Conservation (phyloP, 805 yeast genomes). For the Lipomyces sp. region DNA sequence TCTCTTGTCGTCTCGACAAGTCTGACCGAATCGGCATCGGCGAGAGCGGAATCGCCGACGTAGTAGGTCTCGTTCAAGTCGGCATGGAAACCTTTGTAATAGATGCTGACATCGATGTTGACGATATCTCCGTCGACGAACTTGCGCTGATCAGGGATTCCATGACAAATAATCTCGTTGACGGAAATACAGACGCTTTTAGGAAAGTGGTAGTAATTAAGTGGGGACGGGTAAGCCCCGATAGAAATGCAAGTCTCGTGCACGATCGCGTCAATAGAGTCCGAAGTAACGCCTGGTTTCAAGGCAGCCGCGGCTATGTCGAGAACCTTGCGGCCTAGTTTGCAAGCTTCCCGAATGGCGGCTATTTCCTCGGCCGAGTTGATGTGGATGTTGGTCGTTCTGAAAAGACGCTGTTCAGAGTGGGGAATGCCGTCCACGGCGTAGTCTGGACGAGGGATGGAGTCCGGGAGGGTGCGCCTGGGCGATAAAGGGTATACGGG, state of each 20-base stretch:
- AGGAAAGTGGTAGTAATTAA: slow-evolving; percentile 92
- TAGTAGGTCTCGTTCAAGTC: slow-evolving; percentile 97
- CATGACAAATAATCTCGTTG: slow-evolving; percentile 95
- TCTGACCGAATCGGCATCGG: slow-evolving; percentile 81
- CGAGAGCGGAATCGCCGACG: slow-evolving; percentile 84
- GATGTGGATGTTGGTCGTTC: slow-evolving; percentile 67
- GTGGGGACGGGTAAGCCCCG: slow-evolving; percentile 91
- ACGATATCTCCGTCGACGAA: slow-evolving; percentile 93
- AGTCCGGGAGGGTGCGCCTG: slow-evolving; percentile 70
- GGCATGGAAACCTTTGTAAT: slow-evolving; percentile 86
- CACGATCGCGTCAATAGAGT: slow-evolving; percentile 82
- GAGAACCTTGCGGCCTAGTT: slow-evolving; percentile 81
- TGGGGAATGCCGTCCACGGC: slow-evolving; percentile 79
- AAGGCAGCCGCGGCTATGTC: slow-evolving; percentile 85
- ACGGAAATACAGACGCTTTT: slow-evolving; percentile 91
- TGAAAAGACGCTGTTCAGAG: slow-evolving; percentile 73
- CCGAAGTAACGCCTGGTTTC: slow-evolving; percentile 90
- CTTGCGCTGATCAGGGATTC: slow-evolving; percentile 89
- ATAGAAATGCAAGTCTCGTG: slow-evolving; percentile 88
- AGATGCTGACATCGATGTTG: slow-evolving; percentile 86
- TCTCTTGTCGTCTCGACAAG: slow-evolving; percentile 92
- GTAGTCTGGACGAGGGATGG: slow-evolving; percentile 80
- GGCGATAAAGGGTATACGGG: slow-evolving; percentile 83
- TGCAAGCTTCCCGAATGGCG: slow-evolving; percentile 74
- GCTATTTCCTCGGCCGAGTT: slow-evolving; percentile 71